phyloP scores from a whole-genome alignment of 2,329 filamentous ascomycete genomes.

The Arthrobotrys entomopaga region DNA sequence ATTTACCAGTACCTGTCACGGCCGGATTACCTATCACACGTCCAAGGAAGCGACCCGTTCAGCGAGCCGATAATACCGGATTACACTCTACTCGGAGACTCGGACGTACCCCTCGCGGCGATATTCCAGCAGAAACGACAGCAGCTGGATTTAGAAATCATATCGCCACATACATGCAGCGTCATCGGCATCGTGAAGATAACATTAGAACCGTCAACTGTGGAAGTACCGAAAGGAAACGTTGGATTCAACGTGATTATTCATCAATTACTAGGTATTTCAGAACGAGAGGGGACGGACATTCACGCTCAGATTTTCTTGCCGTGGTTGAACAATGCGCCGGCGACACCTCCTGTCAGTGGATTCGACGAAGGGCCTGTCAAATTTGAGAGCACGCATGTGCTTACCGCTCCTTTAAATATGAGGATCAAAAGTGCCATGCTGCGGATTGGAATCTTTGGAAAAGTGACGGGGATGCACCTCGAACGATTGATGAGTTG shows the following conservation, averaged over 20 bases:
- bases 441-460: constrained; percentile 88
- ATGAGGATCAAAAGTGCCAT: constrained; percentile 75
- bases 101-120: constrained; percentile 87
- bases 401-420: constrained; percentile 89
- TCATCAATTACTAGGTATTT: constrained; percentile 93
- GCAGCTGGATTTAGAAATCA: constrained; percentile 89
- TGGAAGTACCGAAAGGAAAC: constrained; percentile 88
- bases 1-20: constrained; percentile 97
- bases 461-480: constrained; percentile 90
- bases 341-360: constrained; percentile 91
- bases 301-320: constrained; percentile 98
- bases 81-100: constrained; percentile 91
- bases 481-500: constrained; percentile 96
- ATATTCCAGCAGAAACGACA: constrained; percentile 96
- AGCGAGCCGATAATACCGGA: constrained; percentile 89
- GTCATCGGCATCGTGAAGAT: constrained; percentile 90
- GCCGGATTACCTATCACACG: constrained; percentile 92
- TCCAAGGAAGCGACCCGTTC: constrained; percentile 92
- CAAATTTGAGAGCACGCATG: constrained; percentile 96
- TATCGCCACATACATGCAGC: constrained; percentile 90
- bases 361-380: constrained; percentile 93
- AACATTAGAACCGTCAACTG: constrained; percentile 90
- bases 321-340: constrained; percentile 87
- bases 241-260: constrained; percentile 99
- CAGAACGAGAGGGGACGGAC: constrained; percentile 92